These are phyloP conservation scores for Entomortierella beljakovae DNA, from an alignment of 192 early-diverging fungal species.

Conservation along the genomic window DNA sequence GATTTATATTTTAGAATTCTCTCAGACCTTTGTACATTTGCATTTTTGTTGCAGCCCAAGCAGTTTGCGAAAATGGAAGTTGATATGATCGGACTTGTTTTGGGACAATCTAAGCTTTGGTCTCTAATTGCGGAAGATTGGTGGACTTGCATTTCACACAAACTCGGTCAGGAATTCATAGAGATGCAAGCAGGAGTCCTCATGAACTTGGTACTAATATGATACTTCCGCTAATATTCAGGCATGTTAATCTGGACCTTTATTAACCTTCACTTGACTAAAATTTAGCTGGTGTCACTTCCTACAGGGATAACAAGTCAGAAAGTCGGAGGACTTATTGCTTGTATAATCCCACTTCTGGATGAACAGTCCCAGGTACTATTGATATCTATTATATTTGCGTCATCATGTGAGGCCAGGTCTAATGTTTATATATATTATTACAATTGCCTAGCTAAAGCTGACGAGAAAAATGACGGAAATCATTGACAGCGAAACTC, in stretches of 20 bases:
- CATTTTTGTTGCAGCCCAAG: constrained; percentile 9
- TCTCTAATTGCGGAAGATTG: constrained; percentile 30
- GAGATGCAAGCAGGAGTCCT: constrained; percentile 7
- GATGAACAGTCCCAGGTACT: constrained; percentile 31
- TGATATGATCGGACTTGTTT: constrained; percentile 28
- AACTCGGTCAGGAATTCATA: constrained; percentile 28
- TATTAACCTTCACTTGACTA: too few relatives aligned
- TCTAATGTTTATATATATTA: neutral
- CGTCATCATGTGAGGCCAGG: neutral
- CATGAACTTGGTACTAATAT: constrained; percentile 21
- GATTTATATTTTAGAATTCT: constrained; percentile 21
- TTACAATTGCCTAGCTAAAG: neutral
- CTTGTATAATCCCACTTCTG: constrained; percentile 2
- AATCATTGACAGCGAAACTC: neutral
- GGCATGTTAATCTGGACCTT: too few relatives aligned
- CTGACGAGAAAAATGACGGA: neutral
- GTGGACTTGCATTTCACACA: constrained; percentile 32
- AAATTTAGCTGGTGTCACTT: constrained; percentile 19
- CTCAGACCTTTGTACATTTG: constrained; percentile 25
- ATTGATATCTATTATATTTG: neutral
- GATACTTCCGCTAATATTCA: neutral
- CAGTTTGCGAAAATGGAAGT: constrained; percentile 36
- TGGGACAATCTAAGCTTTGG: constrained; percentile 25
- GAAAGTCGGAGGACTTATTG: constrained; percentile 20
- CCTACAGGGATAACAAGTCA: constrained; percentile 23